Percentiles rank a stretch among this genome's conserved stretches.
Conservation (phyloP, 371 early-diverging fungal species). For the Fennellomyces sp. region DNA sequence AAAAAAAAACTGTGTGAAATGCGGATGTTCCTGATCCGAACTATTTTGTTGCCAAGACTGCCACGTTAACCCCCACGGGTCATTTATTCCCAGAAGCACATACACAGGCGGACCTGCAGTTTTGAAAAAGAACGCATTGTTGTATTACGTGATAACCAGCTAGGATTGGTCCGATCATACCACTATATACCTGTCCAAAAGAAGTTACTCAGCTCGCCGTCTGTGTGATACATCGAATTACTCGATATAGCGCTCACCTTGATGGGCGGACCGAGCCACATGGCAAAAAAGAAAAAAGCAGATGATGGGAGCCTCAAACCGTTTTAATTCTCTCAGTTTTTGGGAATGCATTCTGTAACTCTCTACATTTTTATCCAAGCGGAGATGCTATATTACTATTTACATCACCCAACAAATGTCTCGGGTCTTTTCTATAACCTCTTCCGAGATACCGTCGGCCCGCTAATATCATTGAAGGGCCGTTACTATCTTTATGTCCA, state of each 20-base stretch:
- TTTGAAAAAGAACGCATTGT: background rate
- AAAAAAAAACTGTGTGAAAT: too few relatives aligned
- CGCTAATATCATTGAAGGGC: background rate
- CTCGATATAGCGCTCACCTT: background rate
- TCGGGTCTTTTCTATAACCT: background rate
- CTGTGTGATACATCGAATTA: background rate
- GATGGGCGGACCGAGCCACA: background rate
- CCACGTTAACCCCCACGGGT: too few relatives aligned
- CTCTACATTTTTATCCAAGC: too few relatives aligned
- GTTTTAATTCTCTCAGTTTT: background rate
- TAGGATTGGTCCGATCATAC: conserved; percentile 5
- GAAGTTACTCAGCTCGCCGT: background rate
- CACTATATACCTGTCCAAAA: background rate
- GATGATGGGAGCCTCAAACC: background rate
- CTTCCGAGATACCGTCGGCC: background rate
- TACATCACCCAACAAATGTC: too few relatives aligned
- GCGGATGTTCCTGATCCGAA: too few relatives aligned
- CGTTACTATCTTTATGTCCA: background rate
- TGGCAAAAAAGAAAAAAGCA: background rate
- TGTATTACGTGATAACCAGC: background rate
- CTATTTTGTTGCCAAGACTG: too few relatives aligned
- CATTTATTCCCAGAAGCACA: too few relatives aligned
- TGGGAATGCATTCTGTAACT: background rate
- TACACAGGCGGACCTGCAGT: too few relatives aligned
- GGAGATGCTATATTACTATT: too few relatives aligned